A percentile compares a stretch with the other conserved stretches of the same genome.
These are phyloP conservation scores for Epithemia pelagica DNA, from an alignment of 108 stramenopile species.

Conservation along the genomic window DNA sequence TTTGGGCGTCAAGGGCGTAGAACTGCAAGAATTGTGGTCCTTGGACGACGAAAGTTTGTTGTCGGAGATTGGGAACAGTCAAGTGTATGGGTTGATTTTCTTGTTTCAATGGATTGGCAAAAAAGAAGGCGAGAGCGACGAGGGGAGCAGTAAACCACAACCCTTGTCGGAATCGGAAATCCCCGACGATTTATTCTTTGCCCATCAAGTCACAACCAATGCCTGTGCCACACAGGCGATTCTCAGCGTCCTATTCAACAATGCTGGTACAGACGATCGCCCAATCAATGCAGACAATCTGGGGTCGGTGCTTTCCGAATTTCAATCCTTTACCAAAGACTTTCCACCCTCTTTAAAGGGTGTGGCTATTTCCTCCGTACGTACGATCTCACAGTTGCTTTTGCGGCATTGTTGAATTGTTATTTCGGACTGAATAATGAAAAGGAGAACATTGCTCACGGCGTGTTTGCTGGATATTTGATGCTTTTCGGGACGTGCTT, in stretches of 20 bases:
- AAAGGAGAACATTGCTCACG: too few relatives aligned
- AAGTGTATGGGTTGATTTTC: conserved; percentile 86
- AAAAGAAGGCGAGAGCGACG: neutral
- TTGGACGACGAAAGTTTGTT: conserved; percentile 65
- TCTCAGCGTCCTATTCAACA: conserved; percentile 44
- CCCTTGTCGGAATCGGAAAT: conserved; percentile 37
- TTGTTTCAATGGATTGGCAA: conserved; percentile 84
- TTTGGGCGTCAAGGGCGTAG: conserved; percentile 71
- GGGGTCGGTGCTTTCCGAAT: conserved; percentile 67
- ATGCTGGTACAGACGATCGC: neutral
- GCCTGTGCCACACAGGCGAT: conserved; percentile 95
- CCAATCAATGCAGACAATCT: conserved; percentile 57
- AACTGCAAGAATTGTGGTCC: conserved; percentile 74
- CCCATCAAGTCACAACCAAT: conserved; percentile 84
- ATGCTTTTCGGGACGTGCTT: too few relatives aligned
- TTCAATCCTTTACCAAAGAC: conserved; percentile 66
- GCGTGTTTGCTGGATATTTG: too few relatives aligned
- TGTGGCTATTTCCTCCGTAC: conserved; percentile 61
- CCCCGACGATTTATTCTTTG: conserved; percentile 76
- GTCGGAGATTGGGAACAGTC: conserved; percentile 22
- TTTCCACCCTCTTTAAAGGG: conserved; percentile 86
- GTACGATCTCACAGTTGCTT: neutral
- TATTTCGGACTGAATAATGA: too few relatives aligned
- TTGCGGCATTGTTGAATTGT: too few relatives aligned
- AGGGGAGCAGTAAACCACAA: neutral